These are phyloP conservation scores for Ophiostoma piceae DNA, from an alignment of 2,329 filamentous ascomycete species.

Conservation along the genomic window DNA sequence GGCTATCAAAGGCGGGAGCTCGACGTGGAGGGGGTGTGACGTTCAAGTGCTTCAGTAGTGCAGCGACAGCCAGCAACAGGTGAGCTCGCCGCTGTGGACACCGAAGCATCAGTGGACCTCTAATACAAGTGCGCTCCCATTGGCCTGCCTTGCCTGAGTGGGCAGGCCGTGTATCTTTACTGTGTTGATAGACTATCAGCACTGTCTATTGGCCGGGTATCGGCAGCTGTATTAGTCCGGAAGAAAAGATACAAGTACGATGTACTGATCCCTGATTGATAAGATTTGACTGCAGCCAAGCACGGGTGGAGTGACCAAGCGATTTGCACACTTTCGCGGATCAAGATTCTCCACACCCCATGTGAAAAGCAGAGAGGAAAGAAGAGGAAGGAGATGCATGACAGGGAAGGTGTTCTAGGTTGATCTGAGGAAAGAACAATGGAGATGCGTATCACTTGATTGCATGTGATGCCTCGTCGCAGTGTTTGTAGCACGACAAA, in stretches of 20 bases:
- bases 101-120: conserved; percentile 14
- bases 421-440: not conserved
- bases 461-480: not conserved
- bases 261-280: conserved; percentile 25
- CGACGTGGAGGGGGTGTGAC: conserved; percentile 8
- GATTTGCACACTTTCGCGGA: not conserved
- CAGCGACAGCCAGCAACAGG: conserved; percentile 10
- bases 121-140: conserved; percentile 5
- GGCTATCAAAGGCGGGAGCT: not conserved
- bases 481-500: not conserved
- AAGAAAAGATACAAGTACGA: not conserved
- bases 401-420: not conserved
- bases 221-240: conserved; percentile 11
- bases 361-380: not conserved
- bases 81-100: conserved; percentile 15
- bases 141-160: not conserved
- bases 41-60: conserved; percentile 12
- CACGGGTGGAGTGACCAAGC: not conserved
- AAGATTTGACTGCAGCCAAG: conserved; percentile 23
- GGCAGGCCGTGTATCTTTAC: not conserved
- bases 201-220: not conserved
- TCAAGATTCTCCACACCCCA: conserved; percentile 1
- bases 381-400: not conserved
- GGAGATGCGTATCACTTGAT: not conserved
- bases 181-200: not conserved